Evolutionary conservation across 2,329 filamentous ascomycete species (phyloP), one percentile per base, ranked within the genome.

Genomic region (Zalaria obscura): DNA sequence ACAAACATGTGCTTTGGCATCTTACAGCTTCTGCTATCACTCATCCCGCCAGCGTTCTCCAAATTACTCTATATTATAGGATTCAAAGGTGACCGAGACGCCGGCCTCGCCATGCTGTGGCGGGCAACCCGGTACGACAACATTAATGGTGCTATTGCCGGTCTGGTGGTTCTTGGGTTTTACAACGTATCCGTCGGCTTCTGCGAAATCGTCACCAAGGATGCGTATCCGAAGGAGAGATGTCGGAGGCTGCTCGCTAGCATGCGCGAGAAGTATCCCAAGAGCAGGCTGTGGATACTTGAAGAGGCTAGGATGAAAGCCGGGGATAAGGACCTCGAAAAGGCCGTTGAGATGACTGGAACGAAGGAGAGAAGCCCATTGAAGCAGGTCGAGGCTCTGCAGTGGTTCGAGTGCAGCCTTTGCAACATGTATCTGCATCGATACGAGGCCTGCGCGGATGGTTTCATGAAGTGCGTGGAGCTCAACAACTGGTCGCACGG

Each of bases 401-500:
- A 82, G 54, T 77, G 78, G 54, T 98, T 96, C 55, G 89, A 96
- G 61, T 75, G 82, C 50, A 80, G 80, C 36, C 62, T 96, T 48
- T 76, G 82, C 52, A 72, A 75, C 46, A 82, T 95, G 76, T 88
- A 83, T 53, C 63, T 80, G 11, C 83, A 93, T 57, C 71, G 80
- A 47, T 95, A 89, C 65, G 61, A 75, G 5, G 69, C 78, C 3
- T 87, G 83, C 60, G 75, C 83, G 3, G 71, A 80, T 43, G 72
- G 76, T 1, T 96, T 95, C 60, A 60, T 88, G 39, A 68, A 70
- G 48, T 88, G 83, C 49, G 67, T 84, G 7, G 78, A 83, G 41
- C 70, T 91, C 42, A 95, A 94, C 61, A 84, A 84, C 51, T 96
- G 91, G 91, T 88, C 81, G 42, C 86, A 87, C 40, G 78, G 80